phyloP scores from a whole-genome alignment of 306 rosid genomes.

The Cucurbita maxima region DNA sequence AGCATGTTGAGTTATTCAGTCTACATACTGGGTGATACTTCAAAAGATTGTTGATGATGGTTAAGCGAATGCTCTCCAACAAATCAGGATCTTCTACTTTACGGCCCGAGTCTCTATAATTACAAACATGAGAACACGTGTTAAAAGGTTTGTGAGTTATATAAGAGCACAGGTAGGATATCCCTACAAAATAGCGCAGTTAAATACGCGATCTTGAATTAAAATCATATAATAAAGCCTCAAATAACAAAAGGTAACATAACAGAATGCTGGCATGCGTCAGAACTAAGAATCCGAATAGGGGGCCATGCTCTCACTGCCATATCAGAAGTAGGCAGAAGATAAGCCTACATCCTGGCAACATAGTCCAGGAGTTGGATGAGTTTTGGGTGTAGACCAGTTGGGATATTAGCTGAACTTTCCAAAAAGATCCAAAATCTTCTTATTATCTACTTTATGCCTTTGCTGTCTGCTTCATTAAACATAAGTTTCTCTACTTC shows the following conservation, averaged over 20 bases:
- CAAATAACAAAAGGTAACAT: not conserved
- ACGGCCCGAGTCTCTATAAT: conserved; percentile 69
- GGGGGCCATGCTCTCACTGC: not conserved
- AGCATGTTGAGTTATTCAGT: conserved; percentile 1
- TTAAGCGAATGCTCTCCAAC: conserved; percentile 87
- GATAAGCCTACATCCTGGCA: not conserved
- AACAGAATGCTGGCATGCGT: conserved; percentile 6
- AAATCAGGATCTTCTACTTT: conserved; percentile 94
- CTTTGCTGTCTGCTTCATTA: not conserved
- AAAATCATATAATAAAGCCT: not conserved
- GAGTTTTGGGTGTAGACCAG: not conserved
- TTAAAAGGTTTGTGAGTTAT: not conserved
- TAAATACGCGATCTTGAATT: not conserved
- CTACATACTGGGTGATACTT: conserved; percentile 85
- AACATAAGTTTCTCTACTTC: not conserved
- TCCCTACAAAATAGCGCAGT: not conserved
- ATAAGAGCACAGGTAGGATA: not conserved
- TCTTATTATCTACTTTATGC: not conserved
- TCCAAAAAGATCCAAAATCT: not conserved
- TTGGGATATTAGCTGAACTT: not conserved
- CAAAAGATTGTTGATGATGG: conserved; percentile 82
- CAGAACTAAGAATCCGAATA: not conserved
- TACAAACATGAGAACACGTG: conserved; percentile 17
- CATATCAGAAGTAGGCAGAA: not conserved
- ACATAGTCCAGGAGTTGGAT: not conserved